A percentile compares a stretch with the other conserved stretches of the same genome.
Evolutionary conservation across 2,329 filamentous ascomycete species (phyloP).

Genomic region (Aspergillus calidoustus): DNA sequence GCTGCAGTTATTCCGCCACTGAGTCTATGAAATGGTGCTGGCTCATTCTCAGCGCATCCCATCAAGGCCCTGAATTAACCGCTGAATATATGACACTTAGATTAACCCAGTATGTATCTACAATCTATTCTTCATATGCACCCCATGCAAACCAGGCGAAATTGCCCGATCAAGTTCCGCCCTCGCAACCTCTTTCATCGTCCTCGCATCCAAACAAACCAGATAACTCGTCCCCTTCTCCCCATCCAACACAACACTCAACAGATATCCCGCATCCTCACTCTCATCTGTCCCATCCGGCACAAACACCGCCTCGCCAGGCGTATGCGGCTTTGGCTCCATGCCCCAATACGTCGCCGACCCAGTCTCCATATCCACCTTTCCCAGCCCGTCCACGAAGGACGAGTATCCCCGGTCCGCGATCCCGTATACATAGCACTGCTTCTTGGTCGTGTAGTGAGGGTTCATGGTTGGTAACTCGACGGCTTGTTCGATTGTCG

Average conservation of each 20-base stretch:
- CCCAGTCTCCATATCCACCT: constrained; percentile 53
- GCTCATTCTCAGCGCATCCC: no score
- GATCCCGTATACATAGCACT: constrained; percentile 55
- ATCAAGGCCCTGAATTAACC: neutral
- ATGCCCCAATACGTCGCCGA: constrained; percentile 43
- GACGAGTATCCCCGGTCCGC: constrained; percentile 47
- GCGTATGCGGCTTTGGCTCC: constrained; percentile 50
- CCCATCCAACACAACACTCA: constrained; percentile 58
- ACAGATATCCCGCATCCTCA: constrained; percentile 57
- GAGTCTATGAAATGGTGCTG: neutral
- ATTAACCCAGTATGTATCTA: neutral
- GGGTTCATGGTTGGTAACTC: constrained; percentile 58
- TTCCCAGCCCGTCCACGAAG: constrained; percentile 56
- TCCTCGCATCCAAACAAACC: constrained; percentile 53
- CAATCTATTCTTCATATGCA: constrained; percentile 22
- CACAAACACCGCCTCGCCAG: constrained; percentile 58
- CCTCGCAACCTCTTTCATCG: constrained; percentile 53
- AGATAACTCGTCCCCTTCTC: constrained; percentile 54
- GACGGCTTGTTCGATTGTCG: neutral
- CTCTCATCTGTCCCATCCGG: constrained; percentile 20
- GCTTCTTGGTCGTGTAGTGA: constrained; percentile 39
- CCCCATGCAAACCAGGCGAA: constrained; percentile 57
- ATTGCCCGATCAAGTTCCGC: constrained; percentile 52
- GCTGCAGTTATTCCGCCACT: neutral
- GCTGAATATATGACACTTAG: neutral